Evolutionary conservation across 495 filamentous ascomycete species (phyloP).

Genomic region (Aspergillus funiculosus): DNA sequence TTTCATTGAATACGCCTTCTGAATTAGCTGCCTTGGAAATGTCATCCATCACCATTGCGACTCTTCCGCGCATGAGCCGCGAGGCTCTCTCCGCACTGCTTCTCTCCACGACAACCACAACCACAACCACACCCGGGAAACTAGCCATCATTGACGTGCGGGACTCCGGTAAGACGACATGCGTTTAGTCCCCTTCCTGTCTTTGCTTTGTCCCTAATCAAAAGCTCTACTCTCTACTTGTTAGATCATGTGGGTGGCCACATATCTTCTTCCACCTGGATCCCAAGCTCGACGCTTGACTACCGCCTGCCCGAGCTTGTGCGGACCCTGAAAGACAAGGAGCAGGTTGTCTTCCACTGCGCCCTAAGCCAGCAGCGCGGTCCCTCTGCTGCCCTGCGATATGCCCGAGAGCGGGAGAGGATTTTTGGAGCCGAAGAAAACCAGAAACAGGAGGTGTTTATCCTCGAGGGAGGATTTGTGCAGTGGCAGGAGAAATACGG

Average conservation of each 20-base stretch:
- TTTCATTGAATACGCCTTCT: background rate
- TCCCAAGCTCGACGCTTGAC: constrained; percentile 68
- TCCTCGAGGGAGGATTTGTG: constrained; percentile 82
- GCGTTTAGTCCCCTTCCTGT: background rate
- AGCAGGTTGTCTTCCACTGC: constrained; percentile 91
- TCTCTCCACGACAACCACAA: constrained; percentile 23
- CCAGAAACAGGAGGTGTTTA: constrained; percentile 63
- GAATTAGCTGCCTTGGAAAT: constrained; percentile 27
- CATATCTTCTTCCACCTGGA: constrained; percentile 65
- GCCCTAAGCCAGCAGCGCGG: constrained; percentile 82
- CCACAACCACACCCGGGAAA: constrained; percentile 29
- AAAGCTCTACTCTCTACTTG: background rate
- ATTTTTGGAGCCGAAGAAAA: constrained; percentile 30
- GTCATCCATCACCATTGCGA: constrained; percentile 53
- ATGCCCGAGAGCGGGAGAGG: constrained; percentile 38
- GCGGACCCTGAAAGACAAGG: constrained; percentile 67
- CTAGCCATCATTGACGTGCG: constrained; percentile 85
- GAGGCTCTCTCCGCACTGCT: constrained; percentile 53
- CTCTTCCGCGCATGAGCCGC: constrained; percentile 59
- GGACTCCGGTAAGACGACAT: constrained; percentile 55
- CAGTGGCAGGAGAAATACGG: constrained; percentile 87
- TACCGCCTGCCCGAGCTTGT: constrained; percentile 74
- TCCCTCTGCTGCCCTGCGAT: constrained; percentile 41
- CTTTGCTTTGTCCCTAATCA: background rate
- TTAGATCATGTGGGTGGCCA: constrained; percentile 90